Evolutionary conservation across 306 rosid genomes (phyloP), one percentile per base, ranked within the genome.

Genomic region (Lablab purpureus): DNA sequence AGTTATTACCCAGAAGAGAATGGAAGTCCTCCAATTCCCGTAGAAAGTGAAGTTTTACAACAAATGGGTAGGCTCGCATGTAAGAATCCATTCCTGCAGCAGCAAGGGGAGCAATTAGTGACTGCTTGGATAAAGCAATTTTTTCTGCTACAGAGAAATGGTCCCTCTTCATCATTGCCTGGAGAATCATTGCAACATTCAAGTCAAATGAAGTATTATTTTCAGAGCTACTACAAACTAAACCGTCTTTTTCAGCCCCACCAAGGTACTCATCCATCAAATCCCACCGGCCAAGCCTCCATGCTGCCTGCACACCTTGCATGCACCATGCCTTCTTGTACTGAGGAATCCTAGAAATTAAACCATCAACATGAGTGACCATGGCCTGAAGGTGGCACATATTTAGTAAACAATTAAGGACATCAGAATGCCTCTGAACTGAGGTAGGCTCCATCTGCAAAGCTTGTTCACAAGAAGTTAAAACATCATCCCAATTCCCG

Each of bases 271-370:
- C 99, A 84, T 88, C 92, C 99, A 95, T 95, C 87, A 95, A 89
- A 79, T 92, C 99, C 99, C 98, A 95, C 94, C 90, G 87, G 63
- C 97, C 96, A 81, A 95, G 98, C 85, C 98, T 95, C 99, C 98
- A 95, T 64, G 99, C 98, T 75, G 99, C 99, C 87, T 95, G 99
- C 82, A 95, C 93, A 78, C 99, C 99, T 87, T 95, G 99, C 97
- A 93, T 92, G 86, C 93, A 95, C 99, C 98, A 95, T 51, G 89
- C 88, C 87, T 95, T 92, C 89, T 91, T 95, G 89, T 91, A 95
- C 52, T 81, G 80, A 64, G 97, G 98, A 81, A 91, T 84, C 85
- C 99, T 86, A 76, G 92, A 91, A 60, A 91, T 85, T 71, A 95
- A 88, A 70, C 98, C 99, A 91, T 95, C 99, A 83, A 95, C 98